Evolutionary conservation across 2,329 filamentous ascomycete species (phyloP).

Genomic region (Phialemoniopsis sp.): DNA sequence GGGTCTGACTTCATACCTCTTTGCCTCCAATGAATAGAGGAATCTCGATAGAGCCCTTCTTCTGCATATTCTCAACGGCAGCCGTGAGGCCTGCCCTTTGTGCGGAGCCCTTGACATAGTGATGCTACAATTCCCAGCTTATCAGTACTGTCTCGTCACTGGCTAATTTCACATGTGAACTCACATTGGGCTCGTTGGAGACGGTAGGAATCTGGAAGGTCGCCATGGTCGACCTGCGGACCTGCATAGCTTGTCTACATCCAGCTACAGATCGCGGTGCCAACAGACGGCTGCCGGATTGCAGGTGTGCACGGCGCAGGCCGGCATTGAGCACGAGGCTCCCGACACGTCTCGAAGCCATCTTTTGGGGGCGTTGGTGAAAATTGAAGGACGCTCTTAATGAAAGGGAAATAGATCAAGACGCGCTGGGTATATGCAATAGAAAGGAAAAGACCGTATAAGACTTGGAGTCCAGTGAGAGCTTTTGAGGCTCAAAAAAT

Average conservation of each 20-base stretch:
- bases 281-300: too few species aligned
- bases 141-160: constrained; percentile 2
- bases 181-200: constrained; percentile 91
- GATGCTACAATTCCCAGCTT: constrained; percentile 55
- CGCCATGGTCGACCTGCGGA: constrained; percentile 58
- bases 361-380: too few species aligned
- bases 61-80: constrained; percentile 67
- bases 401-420: too few species aligned
- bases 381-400: too few species aligned
- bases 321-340: neutral
- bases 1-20: constrained; percentile 47
- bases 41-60: constrained; percentile 68
- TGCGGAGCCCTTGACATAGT: constrained; percentile 79
- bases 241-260: constrained; percentile 6
- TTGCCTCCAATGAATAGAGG: constrained; percentile 83
- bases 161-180: constrained; percentile 26
- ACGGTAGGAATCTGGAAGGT: constrained; percentile 85
- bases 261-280: too few species aligned
- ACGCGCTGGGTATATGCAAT: too few species aligned
- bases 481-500: too few species aligned
- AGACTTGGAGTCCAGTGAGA: too few species aligned
- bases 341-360: too few species aligned
- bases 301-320: too few species aligned
- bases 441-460: too few species aligned
- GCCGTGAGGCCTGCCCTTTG: constrained; percentile 73